phyloP scores from a whole-genome alignment of 192 early-diverging fungal genomes.

The Entomortierella lignicola region DNA sequence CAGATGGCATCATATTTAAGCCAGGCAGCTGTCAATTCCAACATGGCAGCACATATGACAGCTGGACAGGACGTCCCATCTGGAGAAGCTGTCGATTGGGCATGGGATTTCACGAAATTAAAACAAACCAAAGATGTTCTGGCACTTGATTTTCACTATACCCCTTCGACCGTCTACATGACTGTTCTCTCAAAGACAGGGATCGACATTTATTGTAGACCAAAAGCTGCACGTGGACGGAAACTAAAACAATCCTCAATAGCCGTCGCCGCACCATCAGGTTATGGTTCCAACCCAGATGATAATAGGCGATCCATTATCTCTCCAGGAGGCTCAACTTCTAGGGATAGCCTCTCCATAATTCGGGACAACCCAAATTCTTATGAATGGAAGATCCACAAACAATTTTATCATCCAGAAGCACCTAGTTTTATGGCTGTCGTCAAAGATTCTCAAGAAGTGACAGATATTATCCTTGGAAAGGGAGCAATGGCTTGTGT shows the following conservation, averaged over 20 bases:
- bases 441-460: slow-evolving; percentile 35
- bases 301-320: slow-evolving; percentile 8
- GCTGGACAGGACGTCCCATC: slow-evolving; percentile 18
- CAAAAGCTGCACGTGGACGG: slow-evolving; percentile 20
- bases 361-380: neutral
- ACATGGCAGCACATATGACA: slow-evolving; percentile 22
- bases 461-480: slow-evolving; percentile 44
- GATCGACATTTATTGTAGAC: slow-evolving; percentile 41
- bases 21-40: slow-evolving; percentile 40
- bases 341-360: neutral
- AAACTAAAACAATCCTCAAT: neutral
- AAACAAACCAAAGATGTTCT: slow-evolving; percentile 48
- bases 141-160: slow-evolving; percentile 45
- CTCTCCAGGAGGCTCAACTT: neutral
- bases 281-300: neutral
- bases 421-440: slow-evolving; percentile 53
- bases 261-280: neutral
- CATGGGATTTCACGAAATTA: slow-evolving; percentile 42
- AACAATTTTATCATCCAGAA: slow-evolving; percentile 51
- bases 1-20: slow-evolving; percentile 44
- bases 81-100: slow-evolving; percentile 30
- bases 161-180: slow-evolving; percentile 36
- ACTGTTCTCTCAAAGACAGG: slow-evolving; percentile 42
- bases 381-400: slow-evolving; percentile 41
- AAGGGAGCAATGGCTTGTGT: slow-evolving; percentile 45